Percentiles rank a stretch among this genome's conserved stretches.
Conservation (phyloP, 2,329 filamentous ascomycete genomes). For the Fusarium papillatum region DNA sequence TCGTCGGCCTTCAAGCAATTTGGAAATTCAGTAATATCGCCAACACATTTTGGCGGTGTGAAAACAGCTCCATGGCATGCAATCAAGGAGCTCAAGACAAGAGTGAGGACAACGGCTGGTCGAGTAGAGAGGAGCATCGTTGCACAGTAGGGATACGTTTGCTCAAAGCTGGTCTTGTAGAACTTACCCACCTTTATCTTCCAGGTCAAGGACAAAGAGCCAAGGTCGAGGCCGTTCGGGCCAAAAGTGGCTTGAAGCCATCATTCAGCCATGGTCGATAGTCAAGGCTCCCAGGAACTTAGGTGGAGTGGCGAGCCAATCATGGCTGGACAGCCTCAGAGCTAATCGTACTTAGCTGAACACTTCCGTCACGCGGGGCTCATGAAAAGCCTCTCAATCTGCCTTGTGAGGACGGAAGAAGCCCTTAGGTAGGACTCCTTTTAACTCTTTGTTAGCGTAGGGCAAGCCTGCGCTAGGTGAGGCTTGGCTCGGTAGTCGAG, state of each 20-base stretch:
- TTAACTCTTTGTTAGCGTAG: neutral
- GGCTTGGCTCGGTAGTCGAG: neutral
- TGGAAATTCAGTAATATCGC: slow-evolving; percentile 17
- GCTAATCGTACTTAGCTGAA: neutral
- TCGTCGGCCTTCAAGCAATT: slow-evolving; percentile 11
- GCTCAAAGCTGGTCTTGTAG: neutral
- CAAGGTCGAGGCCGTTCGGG: neutral
- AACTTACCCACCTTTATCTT: slow-evolving; percentile 1
- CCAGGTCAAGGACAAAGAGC: neutral
- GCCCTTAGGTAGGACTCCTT: neutral
- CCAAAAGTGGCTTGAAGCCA: slow-evolving; percentile 12
- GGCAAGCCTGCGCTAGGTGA: neutral
- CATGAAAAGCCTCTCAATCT: neutral
- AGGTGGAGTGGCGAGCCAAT: slow-evolving; percentile 2
- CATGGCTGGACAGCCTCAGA: neutral
- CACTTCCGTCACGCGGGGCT: neutral
- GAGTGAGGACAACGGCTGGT: neutral
- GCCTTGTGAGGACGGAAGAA: neutral
- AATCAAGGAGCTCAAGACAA: neutral
- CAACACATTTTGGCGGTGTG: slow-evolving; percentile 10
- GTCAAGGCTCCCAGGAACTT: neutral
- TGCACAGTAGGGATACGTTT: neutral
- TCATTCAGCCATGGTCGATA: neutral
- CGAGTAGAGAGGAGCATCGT: slow-evolving; percentile 1
- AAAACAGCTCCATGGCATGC: neutral